A percentile compares a stretch with the other conserved stretches of the same genome.
Evolutionary conservation across 805 yeast genomes (phyloP).

Genomic region (Saccharomycopsis oosterbeekiorum): DNA sequence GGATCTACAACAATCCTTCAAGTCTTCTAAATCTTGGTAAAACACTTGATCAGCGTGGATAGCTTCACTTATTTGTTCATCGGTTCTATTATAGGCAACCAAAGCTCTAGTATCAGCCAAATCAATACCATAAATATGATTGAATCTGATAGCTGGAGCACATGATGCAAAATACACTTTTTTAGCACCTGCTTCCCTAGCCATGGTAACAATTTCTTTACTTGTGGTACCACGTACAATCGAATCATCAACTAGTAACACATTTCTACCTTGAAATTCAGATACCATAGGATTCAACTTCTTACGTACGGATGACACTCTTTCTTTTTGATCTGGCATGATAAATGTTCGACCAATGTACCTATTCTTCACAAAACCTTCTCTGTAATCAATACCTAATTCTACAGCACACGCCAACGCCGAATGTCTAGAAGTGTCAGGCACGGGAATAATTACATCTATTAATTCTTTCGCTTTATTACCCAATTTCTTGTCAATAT

Average conservation of each 20-base stretch:
- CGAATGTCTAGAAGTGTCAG: conserved; percentile 95
- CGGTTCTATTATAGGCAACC: conserved; percentile 75
- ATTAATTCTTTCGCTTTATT: conserved; percentile 45
- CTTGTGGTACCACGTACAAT: conserved; percentile 98
- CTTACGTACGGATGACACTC: conserved; percentile 87
- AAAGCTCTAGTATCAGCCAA: conserved; percentile 90
- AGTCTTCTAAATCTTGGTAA: conserved; percentile 77
- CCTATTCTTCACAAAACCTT: conserved; percentile 93
- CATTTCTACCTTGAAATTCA: conserved; percentile 79
- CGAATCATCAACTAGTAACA: conserved; percentile 89
- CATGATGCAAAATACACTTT: conserved; percentile 95
- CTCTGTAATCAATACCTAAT: conserved; percentile 77
- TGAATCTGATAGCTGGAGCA: conserved; percentile 94
- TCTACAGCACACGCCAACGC: conserved; percentile 86
- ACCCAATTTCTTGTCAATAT: conserved; percentile 39
- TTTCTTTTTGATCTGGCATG: conserved; percentile 95
- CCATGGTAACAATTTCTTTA: conserved; percentile 93
- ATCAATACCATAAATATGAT: conserved; percentile 96
- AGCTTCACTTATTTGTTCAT: conserved; percentile 61
- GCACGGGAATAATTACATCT: conserved; percentile 96
- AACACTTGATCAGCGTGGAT: conserved; percentile 89
- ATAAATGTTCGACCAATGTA: conserved; percentile 97
- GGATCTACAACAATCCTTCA: conserved; percentile 60
- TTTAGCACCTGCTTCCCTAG: conserved; percentile 95
- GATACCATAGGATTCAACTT: conserved; percentile 93